These are phyloP conservation scores for Xylaria sp. DNA, from an alignment of 2,329 filamentous ascomycete species.

Conservation along the genomic window DNA sequence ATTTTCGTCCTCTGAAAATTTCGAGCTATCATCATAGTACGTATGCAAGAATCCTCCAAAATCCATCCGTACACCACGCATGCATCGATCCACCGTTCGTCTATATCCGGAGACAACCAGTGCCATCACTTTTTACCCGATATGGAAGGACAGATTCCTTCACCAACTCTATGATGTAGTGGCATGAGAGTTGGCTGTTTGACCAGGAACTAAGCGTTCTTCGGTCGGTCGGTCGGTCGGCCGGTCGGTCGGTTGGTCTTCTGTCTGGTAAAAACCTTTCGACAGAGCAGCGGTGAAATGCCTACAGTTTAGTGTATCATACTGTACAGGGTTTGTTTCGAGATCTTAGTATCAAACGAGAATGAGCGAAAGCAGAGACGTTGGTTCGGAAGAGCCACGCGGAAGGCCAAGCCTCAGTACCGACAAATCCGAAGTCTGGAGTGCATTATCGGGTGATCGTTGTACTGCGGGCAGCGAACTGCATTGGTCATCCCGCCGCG, in stretches of 20 bases:
- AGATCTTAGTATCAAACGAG: background rate
- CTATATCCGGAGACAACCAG: slow-evolving; percentile 18
- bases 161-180: background rate
- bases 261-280: background rate
- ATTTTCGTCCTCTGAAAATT: slow-evolving; percentile 10
- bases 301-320: slow-evolving; percentile 1
- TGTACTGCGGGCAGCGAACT: slow-evolving; percentile 35
- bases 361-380: background rate
- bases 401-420: slow-evolving; percentile 29
- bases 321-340: slow-evolving; percentile 6
- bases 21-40: slow-evolving; percentile 6
- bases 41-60: slow-evolving; percentile 28
- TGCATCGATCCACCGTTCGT: slow-evolving; percentile 21
- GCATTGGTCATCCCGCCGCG: slow-evolving; percentile 30
- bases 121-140: slow-evolving; percentile 14
- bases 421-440: slow-evolving; percentile 34
- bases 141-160: slow-evolving; percentile 18
- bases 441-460: slow-evolving; percentile 37
- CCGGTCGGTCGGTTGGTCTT: no score
- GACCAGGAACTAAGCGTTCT: no score
- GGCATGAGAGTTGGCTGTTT: background rate
- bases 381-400: slow-evolving; percentile 32
- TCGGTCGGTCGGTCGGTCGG: no score
- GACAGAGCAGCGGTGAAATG: background rate
- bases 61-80: slow-evolving; percentile 19